Base-by-base conservation (phyloP, 2,329 filamentous ascomycete species). In the Fusarium proliferatum region DNA sequence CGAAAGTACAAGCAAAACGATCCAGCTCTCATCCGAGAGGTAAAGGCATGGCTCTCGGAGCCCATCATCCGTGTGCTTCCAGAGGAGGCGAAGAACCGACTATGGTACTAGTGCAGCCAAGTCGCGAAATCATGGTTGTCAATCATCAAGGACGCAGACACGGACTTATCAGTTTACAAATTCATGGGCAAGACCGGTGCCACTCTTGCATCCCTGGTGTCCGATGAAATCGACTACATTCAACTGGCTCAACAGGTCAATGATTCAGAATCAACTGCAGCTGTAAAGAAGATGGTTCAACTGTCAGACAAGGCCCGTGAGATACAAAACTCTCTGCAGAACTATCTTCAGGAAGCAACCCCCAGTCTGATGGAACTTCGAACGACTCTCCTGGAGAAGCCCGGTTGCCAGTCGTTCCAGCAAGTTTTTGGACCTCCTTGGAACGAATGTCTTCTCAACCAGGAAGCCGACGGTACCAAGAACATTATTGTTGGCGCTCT, bases 401-500 rank as follows among this genome's bases (percentile, higher is more conserved):
- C 55, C 7, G 43, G 34, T 19, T n/a, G 21, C 16, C 28, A 30
- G 21, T 13, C 43, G 6, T 33, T 48, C 12, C 55, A 64, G 33
- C n/a, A 26, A 36, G 45, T 61, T 15, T 61, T 64, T 60, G 43
- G 61, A 6, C 39, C 55, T 16, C 43, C 61, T 26, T 49, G 57
- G 55, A 49, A 41, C 9, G 19, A 49, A 34, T 64, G 55, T 26
- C 48, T 51, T 19, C 55, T 61, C 6, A 51, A 26, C 5, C 55
- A 61, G 8, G 43, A 43, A 28, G 43, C 55, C 34, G 38, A 61
- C 5, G 55, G 61, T 8, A 39, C 23, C 8, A 64, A 43, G 36
- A 64, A 64, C 13, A 64, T 61, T 15, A 26, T 64, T 16, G 38
- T 64, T 19, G 56, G 61, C 17, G 61, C 61, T 15, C 61, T 64